Base-by-base conservation (phyloP, 2,329 filamentous ascomycete species). In the Hymenoscyphus repandus region DNA sequence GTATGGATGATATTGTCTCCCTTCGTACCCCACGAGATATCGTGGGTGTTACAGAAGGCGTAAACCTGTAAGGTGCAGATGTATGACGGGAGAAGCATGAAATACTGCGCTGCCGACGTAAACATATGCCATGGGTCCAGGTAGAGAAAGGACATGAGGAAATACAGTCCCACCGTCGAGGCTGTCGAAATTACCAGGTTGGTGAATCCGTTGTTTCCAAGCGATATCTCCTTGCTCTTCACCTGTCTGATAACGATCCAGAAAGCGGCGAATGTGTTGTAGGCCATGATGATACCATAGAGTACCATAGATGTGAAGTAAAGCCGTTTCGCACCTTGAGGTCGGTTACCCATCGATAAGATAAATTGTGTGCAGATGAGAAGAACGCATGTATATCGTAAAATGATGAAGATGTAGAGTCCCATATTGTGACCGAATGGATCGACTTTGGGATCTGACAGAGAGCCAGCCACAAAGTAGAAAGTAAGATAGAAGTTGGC, bases 41-140 rank as follows among this genome's bases (percentile, higher is more conserved):
- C 93, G 79, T 99, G 93, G 0, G 92, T 95, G 73, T 99, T 99
- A 76, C 93, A 97, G 71, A 99, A 99, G 39, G 93, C 93, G 71
- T 99, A 99, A 17, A 97, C 90, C 70, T 99, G 93, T 2, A 99
- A 78, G 0, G 90, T 97, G 74, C 93, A 97, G 70, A 99, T 95
- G 74, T 97, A 99, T 36, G 79, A 85, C 0, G 93, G 93, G 33
- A 99, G 77, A 22, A 99, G 82, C 42, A 91, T 79, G 68, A 99
- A 96, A 75, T 99, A 99, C 68, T 96, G 91, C 0, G 78, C 81
- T 0, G 88, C 84, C 0, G 86, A 92, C 11, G 93, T 99, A 72
- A 99, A 87, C 88, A 99, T 93, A 75, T 99, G 93, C 93, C 93
- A 99, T 0, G 93, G 93, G 62, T 99, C 95, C 42, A 99, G 81